A percentile compares a stretch with the other conserved stretches of the same genome.
Evolutionary conservation across 108 stramenopile species (phyloP).

Genomic region (Pseudonitzschia multistriata): DNA sequence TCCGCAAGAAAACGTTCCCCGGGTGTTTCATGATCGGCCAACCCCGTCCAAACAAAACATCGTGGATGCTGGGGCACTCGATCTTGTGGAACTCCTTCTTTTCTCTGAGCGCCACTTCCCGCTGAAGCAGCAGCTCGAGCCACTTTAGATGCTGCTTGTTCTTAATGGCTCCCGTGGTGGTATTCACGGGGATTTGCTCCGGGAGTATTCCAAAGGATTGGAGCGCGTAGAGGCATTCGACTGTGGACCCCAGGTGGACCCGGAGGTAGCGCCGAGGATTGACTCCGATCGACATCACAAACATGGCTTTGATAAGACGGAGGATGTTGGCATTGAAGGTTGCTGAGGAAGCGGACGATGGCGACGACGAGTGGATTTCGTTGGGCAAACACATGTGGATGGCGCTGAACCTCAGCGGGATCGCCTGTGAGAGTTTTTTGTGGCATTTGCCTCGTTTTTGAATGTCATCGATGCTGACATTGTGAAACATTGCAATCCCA

Average conservation of each 20-base stretch:
- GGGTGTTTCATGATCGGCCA: constrained; percentile 28
- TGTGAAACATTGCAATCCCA: constrained; percentile 14
- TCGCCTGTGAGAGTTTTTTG: not conserved
- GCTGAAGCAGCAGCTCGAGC: not conserved
- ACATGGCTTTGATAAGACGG: not conserved
- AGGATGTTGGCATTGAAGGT: not conserved
- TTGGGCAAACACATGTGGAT: constrained; percentile 1
- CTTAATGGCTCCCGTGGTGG: not conserved
- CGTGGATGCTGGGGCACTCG: constrained; percentile 12
- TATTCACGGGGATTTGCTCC: constrained; percentile 14
- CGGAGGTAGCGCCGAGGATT: not conserved
- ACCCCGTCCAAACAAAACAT: constrained; percentile 35
- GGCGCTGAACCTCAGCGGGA: not conserved
- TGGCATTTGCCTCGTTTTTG: not conserved
- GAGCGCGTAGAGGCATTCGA: constrained; percentile 13
- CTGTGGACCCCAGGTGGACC: not conserved
- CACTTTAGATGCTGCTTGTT: not conserved
- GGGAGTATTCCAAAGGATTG: constrained; percentile 27
- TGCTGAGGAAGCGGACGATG: not conserved
- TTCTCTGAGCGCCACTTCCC: not conserved
- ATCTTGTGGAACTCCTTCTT: not conserved
- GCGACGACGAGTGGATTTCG: not conserved
- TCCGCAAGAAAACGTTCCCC: constrained; percentile 30
- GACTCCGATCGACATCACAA: not conserved
- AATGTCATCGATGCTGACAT: not conserved